These are phyloP conservation scores for Suillus weaverae DNA, from an alignment of 768 basidiomycete species.

Conservation along the genomic window DNA sequence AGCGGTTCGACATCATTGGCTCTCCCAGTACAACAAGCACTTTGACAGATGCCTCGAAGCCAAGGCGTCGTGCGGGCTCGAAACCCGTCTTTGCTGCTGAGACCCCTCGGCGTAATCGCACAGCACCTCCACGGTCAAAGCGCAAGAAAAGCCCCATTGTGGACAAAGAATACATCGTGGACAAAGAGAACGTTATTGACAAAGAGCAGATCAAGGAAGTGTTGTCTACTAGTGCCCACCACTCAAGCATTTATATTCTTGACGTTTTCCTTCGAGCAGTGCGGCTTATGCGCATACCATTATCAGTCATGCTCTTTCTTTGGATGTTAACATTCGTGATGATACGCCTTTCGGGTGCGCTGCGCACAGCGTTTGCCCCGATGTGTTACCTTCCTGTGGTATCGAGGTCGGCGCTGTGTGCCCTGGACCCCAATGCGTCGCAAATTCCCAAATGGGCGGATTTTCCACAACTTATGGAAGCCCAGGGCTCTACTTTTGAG, in stretches of 20 bases:
- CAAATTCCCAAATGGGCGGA: constrained; percentile 48
- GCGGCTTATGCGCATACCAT: constrained; percentile 52
- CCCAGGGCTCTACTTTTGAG: constrained; percentile 63
- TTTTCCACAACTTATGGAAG: constrained; percentile 58
- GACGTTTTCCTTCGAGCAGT: constrained; percentile 51
- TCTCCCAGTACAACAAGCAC: not conserved
- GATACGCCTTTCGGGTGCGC: constrained; percentile 37
- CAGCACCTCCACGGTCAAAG: constrained; percentile 23
- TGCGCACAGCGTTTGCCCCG: constrained; percentile 54
- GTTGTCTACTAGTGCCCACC: constrained; percentile 24
- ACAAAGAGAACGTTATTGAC: constrained; percentile 5
- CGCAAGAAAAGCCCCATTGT: constrained; percentile 31
- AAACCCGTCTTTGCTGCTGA: not conserved
- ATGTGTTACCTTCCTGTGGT: constrained; percentile 64
- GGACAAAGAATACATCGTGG: constrained; percentile 20
- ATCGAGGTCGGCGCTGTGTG: constrained; percentile 48
- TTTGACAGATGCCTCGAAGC: not conserved
- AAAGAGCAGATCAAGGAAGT: constrained; percentile 24
- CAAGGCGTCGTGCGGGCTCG: not conserved
- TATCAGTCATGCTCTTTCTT: constrained; percentile 53
- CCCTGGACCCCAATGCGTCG: constrained; percentile 6
- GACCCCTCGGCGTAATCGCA: not conserved
- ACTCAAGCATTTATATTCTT: constrained; percentile 40
- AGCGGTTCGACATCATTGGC: not conserved
- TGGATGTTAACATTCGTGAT: constrained; percentile 50